A percentile compares a stretch with the other conserved stretches of the same genome.
Evolutionary conservation across 108 stramenopile genomes (phyloP).

Genomic region (Cyclostephanos invisitatus): DNA sequence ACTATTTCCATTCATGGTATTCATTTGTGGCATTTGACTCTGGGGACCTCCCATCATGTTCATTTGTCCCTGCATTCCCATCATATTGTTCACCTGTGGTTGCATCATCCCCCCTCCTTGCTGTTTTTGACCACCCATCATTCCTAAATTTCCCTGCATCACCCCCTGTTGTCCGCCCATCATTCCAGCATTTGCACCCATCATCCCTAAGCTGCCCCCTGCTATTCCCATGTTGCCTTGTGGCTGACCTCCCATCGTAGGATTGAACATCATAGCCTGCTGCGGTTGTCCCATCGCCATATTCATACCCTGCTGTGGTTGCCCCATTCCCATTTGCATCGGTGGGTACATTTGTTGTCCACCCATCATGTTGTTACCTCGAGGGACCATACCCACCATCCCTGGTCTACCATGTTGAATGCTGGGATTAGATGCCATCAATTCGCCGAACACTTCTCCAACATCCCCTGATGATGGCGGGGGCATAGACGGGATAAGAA

Average conservation of each 20-base stretch:
- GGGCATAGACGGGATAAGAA: background rate
- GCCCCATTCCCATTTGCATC: constrained; percentile 9
- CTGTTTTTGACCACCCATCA: constrained; percentile 35
- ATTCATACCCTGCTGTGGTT: constrained; percentile 22
- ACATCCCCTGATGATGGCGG: constrained; percentile 18
- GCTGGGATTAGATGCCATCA: constrained; percentile 9
- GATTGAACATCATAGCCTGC: constrained; percentile 27
- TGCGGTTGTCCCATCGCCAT: constrained; percentile 1
- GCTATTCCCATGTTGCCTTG: constrained; percentile 41
- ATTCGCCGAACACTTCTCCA: constrained; percentile 40
- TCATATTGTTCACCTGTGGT: constrained; percentile 14
- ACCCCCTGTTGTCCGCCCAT: constrained; percentile 15
- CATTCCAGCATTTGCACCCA: constrained; percentile 15
- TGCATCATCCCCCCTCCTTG: constrained; percentile 23
- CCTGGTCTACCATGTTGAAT: background rate
- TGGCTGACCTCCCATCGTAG: constrained; percentile 37
- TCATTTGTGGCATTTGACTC: constrained; percentile 9
- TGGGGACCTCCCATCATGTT: constrained; percentile 31
- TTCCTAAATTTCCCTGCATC: constrained; percentile 28
- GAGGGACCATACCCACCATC: background rate
- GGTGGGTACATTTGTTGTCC: constrained; percentile 9
- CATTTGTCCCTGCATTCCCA: constrained; percentile 19
- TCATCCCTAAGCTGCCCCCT: constrained; percentile 1
- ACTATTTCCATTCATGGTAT: constrained; percentile 8
- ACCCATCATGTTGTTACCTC: constrained; percentile 1